Base-by-base conservation (phyloP, 1,284 basidiomycete genomes). In the Nidula niveotomentosa region DNA sequence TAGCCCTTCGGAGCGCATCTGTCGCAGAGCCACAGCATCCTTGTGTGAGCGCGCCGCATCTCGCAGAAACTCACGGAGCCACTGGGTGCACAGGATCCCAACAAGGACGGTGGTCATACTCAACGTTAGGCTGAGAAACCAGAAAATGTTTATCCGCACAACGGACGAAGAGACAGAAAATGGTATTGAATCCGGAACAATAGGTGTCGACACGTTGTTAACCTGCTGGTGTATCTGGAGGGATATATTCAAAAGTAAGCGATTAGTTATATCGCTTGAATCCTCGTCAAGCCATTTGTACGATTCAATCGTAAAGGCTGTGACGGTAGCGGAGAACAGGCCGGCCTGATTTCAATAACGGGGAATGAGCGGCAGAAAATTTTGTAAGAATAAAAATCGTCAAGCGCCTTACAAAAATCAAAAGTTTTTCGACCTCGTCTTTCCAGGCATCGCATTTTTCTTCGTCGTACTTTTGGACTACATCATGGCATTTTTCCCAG, bases 251-350 rank as follows among this genome's bases (percentile, higher is more conserved):
- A 18, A n/a, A 12, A 36, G 33, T 4, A 49, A 34, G n/a, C 13
- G 48, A 36, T n/a, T 12, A 12, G 12, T 23, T 6, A 36, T n/a
- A 8, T 36, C 23, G 2, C 35, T 17, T 13, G 52, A 17, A 18
- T 54, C 53, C 8, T 30, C n/a, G 10, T 50, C 8, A 9, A 54
- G 48, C 8, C 33, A 15, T 46, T 54, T 44, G 10, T 49, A 56
- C 8, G 41, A 41, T 30, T 54, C 47, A 12, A 54, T 17, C 17
- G 49, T 49, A 35, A 56, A 56, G 15, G 55, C 49, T 8, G 55
- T 54, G 9, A 54, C 53, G 37, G 53, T 48, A 34, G 53, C 53
- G 18, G 55, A 49, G 33, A 56, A 56, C 2, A 56, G 45, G 9
- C 52, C 55, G 15, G 55, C 55, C 55, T 56, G 5, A 5, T 30